Conservation (phyloP, 2,329 filamentous ascomycete genomes). For the Dactylella cylindrospora region DNA sequence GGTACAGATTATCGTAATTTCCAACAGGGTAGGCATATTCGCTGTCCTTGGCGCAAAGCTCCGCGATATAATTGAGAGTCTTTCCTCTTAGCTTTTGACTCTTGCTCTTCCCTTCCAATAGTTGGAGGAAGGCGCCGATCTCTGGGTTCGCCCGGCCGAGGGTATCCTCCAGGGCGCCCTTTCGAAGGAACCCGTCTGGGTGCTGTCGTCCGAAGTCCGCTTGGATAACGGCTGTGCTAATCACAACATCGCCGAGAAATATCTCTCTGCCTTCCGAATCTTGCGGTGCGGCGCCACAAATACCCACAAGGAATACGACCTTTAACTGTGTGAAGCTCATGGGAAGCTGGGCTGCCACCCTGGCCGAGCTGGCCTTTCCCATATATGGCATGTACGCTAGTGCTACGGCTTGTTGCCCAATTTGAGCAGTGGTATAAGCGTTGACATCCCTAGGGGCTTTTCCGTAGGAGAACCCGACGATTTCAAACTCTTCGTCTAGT, state of each 20-base stretch:
- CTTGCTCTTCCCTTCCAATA: slow-evolving; percentile 34
- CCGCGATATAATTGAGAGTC: slow-evolving; percentile 15
- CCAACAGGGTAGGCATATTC: background rate
- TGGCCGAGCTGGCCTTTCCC: slow-evolving; percentile 30
- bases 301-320: slow-evolving; percentile 46
- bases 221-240: slow-evolving; percentile 49
- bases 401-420: slow-evolving; percentile 45
- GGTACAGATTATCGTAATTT: slow-evolving; percentile 47
- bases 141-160: slow-evolving; percentile 45
- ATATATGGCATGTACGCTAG: slow-evolving; percentile 41
- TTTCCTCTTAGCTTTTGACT: slow-evolving; percentile 15
- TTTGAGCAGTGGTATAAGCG: slow-evolving; percentile 45
- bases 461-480: slow-evolving; percentile 13
- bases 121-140: slow-evolving; percentile 45
- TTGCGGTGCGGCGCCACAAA: slow-evolving; percentile 45
- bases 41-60: slow-evolving; percentile 3
- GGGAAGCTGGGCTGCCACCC: slow-evolving; percentile 27
- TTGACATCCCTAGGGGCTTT: slow-evolving; percentile 44
- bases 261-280: slow-evolving; percentile 40
- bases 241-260: slow-evolving; percentile 51
- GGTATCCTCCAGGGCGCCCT: slow-evolving; percentile 42
- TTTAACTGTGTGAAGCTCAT: slow-evolving; percentile 45
- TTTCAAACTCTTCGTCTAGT: slow-evolving; percentile 29
- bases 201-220: slow-evolving; percentile 50
- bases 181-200: slow-evolving; percentile 45